phyloP scores from a whole-genome alignment of 2,329 filamentous ascomycete genomes.

The Claviceps africana region DNA sequence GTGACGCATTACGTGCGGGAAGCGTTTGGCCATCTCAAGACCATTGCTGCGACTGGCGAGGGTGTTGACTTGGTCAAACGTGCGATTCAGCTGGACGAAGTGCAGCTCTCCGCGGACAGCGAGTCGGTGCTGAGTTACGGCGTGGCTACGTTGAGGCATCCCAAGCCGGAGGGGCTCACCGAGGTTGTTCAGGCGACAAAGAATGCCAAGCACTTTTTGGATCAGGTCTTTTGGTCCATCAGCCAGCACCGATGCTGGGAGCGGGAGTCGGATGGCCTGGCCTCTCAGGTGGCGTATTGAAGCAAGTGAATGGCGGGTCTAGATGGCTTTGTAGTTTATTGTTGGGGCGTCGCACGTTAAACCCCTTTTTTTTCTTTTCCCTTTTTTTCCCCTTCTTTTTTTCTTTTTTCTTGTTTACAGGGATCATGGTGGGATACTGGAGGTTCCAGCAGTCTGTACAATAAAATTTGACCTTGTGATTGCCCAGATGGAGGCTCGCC shows the following conservation, averaged over 20 bases:
- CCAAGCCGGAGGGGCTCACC: conserved; percentile 41
- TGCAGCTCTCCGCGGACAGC: conserved; percentile 28
- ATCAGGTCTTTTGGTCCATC: conserved; percentile 55
- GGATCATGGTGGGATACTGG: no score
- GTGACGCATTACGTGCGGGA: conserved; percentile 66
- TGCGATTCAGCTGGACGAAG: conserved; percentile 28
- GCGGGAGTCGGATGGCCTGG: conserved; percentile 59
- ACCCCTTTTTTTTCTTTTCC: no score
- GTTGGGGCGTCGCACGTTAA: no score
- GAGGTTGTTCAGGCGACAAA: conserved; percentile 51
- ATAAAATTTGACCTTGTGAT: no score
- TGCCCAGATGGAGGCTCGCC: no score
- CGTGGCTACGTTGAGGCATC: conserved; percentile 52
- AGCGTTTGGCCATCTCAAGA: conserved; percentile 69
- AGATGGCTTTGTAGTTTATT: background rate
- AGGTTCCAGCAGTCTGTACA: no score
- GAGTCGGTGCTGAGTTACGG: conserved; percentile 54
- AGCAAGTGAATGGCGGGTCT: background rate
- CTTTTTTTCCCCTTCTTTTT: no score
- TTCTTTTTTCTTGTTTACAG: no score
- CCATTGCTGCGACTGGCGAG: conserved; percentile 63
- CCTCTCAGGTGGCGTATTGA: conserved; percentile 52
- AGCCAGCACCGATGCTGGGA: conserved; percentile 61
- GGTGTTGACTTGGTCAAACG: conserved; percentile 47
- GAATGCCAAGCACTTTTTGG: conserved; percentile 54